These are phyloP conservation scores for Odontarrhena argentea DNA, from an alignment of 345 rosid genomes.

Conservation along the genomic window DNA sequence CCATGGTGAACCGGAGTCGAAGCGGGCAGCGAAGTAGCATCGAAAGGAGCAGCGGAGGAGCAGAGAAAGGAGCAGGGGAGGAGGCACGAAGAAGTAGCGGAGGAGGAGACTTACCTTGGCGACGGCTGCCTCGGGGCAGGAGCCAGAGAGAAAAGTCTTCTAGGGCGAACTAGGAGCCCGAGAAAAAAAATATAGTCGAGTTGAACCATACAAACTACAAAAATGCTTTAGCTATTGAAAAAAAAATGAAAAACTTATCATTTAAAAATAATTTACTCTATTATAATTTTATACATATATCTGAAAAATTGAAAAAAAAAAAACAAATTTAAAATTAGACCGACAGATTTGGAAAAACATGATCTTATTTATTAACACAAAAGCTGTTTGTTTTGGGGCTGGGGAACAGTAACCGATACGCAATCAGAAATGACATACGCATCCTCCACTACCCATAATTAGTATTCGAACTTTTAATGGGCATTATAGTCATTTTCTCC, in stretches of 20 bases:
- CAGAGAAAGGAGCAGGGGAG: no score
- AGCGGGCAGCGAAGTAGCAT: no score
- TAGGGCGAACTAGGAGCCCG: no score
- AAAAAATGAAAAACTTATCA: no score
- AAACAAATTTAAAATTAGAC: constrained; percentile 4
- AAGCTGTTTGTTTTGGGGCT: constrained; percentile 11
- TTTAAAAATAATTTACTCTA: no score
- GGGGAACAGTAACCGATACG: constrained; percentile 38
- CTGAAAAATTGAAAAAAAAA: neutral
- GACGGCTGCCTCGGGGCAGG: no score
- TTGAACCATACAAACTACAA: neutral
- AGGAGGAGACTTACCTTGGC: no score
- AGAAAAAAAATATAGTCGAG: neutral
- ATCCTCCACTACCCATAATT: neutral
- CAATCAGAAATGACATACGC: constrained; percentile 10
- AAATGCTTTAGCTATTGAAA: no score
- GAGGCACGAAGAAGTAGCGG: no score
- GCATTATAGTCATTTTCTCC: constrained; percentile 21
- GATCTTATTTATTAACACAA: constrained; percentile 19
- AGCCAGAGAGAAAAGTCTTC: no score
- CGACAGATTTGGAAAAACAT: constrained; percentile 33
- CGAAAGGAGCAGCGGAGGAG: no score
- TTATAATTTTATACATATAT: neutral
- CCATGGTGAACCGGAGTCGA: no score
- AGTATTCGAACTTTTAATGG: constrained; percentile 8